These are phyloP conservation scores for Panellus pusillus DNA, from an alignment of 768 basidiomycete species.

Conservation along the genomic window DNA sequence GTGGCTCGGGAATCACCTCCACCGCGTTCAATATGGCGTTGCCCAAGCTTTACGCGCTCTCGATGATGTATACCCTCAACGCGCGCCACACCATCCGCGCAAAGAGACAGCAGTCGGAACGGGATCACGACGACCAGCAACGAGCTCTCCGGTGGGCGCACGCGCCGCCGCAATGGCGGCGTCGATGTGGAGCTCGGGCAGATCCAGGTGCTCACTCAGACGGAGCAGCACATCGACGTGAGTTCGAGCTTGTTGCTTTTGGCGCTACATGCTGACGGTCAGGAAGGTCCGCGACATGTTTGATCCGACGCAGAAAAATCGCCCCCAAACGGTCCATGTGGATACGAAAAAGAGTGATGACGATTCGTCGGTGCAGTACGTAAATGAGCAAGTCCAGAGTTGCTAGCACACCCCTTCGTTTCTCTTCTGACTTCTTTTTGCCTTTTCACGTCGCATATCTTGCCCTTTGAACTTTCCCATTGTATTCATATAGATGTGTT, in stretches of 20 bases:
- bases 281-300: constrained; percentile 17
- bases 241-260: constrained; percentile 5
- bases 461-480: too few species aligned
- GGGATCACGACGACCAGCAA: constrained; percentile 16
- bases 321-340: background rate
- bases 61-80: constrained; percentile 40
- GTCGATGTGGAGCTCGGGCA: constrained; percentile 24
- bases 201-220: constrained; percentile 27
- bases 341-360: constrained; percentile 12
- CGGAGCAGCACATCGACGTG: constrained; percentile 30
- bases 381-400: background rate
- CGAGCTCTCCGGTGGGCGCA: constrained; percentile 16
- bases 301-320: background rate
- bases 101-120: constrained; percentile 8
- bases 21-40: constrained; percentile 31
- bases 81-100: constrained; percentile 28
- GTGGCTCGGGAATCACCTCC: constrained; percentile 25
- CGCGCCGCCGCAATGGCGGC: constrained; percentile 1
- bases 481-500: too few species aligned
- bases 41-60: constrained; percentile 36
- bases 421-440: too few species aligned
- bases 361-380: constrained; percentile 3
- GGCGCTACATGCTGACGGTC: background rate
- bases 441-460: background rate
- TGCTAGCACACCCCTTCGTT: background rate